Base-by-base conservation (phyloP, 192 early-diverging fungal species). In the Entomortierella lignicola region DNA sequence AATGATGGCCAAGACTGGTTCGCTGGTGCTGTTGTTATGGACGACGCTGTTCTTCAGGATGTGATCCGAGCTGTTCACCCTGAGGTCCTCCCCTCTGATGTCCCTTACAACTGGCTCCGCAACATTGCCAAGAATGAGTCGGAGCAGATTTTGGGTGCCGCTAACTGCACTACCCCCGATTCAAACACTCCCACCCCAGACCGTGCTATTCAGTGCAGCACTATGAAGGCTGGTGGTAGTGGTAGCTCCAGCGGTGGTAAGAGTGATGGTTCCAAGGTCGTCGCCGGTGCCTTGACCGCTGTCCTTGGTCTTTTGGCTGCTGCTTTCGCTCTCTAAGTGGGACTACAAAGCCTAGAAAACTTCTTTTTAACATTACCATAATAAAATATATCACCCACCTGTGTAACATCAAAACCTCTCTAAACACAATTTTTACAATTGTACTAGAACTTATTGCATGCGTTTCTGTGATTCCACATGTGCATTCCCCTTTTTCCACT, bases 1-100 rank as follows among this genome's bases (percentile, higher is more conserved):
- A 82, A 83, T 47, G 88, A 88, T 60, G 92, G 92, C 29, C 79
- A 81, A 50, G 91, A 89, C 60, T 94, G 91, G 91, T 92, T 92
- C 70, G 89, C 90, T 55, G 63, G 85, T 10, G 91, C 90, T 7
- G 75, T 92, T 31, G 86, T 63, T 20, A 91, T 91, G 85, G 83
- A 85, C 18, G 91, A 94, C 72, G 89, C 89, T 23, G 77, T 90
- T 23, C 84, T 94, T 43, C 88, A 92, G 67, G 93, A 94, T 67
- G 58, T 94, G 7, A 84, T 93, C 56, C 86, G 88, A 52, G 89
- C 87, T 2, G 77, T 86, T 18, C 88, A 92, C 60, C 88, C 91
- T 25, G 71, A 74, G 18, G 86, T 84, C 23, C 82, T 86, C 32
- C 84, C 83, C 59, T 34, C 59, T 55, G 69, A 75, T 18, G 88